A percentile compares a stretch with the other conserved stretches of the same genome.
phyloP scores from a whole-genome alignment of 2,329 filamentous ascomycete species.

The Pestalotiopsis sp. region DNA sequence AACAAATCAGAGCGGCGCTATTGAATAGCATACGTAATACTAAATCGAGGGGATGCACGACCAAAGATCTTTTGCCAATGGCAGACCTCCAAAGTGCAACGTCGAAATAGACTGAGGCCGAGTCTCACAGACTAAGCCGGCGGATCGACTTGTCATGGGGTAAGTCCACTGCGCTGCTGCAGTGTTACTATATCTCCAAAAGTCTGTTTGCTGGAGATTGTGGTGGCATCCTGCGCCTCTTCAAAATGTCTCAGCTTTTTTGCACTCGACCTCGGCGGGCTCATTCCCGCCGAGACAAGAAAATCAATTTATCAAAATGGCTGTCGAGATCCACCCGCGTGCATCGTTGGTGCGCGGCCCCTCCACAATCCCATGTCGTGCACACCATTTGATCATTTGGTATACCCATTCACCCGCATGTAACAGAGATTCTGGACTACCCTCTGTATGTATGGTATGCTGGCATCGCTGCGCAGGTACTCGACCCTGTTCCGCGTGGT shows the following conservation, averaged over 20 bases:
- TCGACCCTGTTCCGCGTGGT: neutral
- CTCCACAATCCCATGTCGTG: neutral
- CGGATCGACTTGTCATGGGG: no score
- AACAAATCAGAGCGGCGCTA: neutral
- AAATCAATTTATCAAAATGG: neutral
- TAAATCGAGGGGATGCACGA: neutral
- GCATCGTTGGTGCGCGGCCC: neutral
- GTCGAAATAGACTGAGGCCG: no score
- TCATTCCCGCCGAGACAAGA: neutral
- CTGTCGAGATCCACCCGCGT: neutral
- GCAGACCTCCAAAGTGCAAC: no score
- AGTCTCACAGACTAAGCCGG: no score
- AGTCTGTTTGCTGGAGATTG: no score
- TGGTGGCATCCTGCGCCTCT: neutral
- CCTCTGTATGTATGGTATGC: neutral
- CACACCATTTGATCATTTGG: neutral
- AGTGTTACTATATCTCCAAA: no score
- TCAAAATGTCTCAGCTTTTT: neutral
- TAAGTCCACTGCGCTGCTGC: no score
- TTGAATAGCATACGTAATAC: neutral
- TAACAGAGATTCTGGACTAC: neutral
- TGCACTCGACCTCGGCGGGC: neutral
- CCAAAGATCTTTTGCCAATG: no score
- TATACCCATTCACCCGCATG: neutral
- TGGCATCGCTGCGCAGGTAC: neutral